phyloP scores from a whole-genome alignment of 2,329 filamentous ascomycete genomes.

The Ophiosphaerella herpotricha region DNA sequence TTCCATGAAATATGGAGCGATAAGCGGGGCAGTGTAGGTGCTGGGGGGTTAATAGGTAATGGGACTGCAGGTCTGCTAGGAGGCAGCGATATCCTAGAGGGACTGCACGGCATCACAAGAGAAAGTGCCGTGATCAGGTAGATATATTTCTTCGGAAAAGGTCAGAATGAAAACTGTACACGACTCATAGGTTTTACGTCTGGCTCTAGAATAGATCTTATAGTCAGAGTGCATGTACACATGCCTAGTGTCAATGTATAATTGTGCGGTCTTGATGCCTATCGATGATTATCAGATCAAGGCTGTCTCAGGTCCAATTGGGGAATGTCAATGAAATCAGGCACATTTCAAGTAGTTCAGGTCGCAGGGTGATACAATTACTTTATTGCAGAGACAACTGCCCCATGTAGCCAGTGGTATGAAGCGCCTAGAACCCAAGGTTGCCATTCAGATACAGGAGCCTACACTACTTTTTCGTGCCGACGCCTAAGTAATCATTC shows the following conservation, averaged over 20 bases:
- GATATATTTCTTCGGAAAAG: conserved; percentile 49
- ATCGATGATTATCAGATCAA: no score
- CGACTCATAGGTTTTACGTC: background rate
- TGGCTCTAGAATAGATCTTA: background rate
- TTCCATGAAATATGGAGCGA: conserved; percentile 95
- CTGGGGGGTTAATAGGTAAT: conserved; percentile 54
- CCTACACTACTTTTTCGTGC: conserved; percentile 41
- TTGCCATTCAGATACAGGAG: conserved; percentile 39
- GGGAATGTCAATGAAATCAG: background rate
- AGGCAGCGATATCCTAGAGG: conserved; percentile 84
- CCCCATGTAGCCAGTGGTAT: conserved; percentile 43
- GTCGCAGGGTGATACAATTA: conserved; percentile 44
- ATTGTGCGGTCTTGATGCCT: no score
- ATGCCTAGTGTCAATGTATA: no score
- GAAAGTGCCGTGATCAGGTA: conserved; percentile 55
- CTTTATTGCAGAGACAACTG: conserved; percentile 43
- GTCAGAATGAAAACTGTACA: no score
- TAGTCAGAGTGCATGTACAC: background rate
- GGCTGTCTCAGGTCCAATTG: conserved; percentile 57
- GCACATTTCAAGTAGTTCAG: conserved; percentile 55
- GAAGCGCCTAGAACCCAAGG: conserved; percentile 41
- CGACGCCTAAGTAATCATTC: conserved; percentile 45
- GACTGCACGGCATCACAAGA: conserved; percentile 77
- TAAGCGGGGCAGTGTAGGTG: conserved; percentile 51
- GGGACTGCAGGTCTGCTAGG: conserved; percentile 60